Evolutionary conservation across 2,329 filamentous ascomycete genomes (phyloP).

Genomic region (Stagonosporopsis rhizophila): DNA sequence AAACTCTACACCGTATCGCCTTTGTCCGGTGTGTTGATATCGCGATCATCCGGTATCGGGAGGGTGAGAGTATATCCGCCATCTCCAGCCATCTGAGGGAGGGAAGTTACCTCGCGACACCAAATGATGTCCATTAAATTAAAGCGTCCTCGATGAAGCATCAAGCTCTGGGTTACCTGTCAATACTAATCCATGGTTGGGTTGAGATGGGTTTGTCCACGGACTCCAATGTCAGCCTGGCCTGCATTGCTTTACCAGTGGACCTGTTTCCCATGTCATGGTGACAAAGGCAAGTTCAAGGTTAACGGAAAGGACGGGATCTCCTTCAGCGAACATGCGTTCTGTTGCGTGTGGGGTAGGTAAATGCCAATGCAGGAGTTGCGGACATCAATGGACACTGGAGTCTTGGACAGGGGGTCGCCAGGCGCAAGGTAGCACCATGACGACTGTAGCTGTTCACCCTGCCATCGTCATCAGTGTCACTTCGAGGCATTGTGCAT

Average conservation of each 20-base stretch:
- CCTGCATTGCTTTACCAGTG: neutral
- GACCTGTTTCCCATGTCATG: neutral
- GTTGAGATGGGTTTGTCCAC: neutral
- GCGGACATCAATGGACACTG: neutral
- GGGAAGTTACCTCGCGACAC: neutral
- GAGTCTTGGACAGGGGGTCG: neutral
- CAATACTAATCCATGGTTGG: neutral
- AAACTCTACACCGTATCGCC: neutral
- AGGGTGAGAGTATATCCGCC: neutral
- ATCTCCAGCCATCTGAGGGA: neutral
- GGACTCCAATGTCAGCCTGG: neutral
- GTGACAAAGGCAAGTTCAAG: neutral
- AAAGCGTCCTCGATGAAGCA: neutral
- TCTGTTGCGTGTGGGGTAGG: constrained; percentile 15
- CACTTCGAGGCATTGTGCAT: neutral
- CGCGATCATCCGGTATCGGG: constrained; percentile 10
- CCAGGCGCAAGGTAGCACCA: neutral
- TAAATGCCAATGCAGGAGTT: constrained; percentile 2
- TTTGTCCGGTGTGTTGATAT: neutral
- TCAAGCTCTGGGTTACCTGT: neutral
- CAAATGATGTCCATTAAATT: neutral
- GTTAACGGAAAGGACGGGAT: neutral
- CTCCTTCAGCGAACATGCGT: constrained; percentile 3
- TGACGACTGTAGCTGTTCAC: neutral
- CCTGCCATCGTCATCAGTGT: neutral